Evolutionary conservation across 1,284 basidiomycete species (phyloP), one percentile per base, ranked within the genome.

Genomic region (Moesziomyces globuligerus): DNA sequence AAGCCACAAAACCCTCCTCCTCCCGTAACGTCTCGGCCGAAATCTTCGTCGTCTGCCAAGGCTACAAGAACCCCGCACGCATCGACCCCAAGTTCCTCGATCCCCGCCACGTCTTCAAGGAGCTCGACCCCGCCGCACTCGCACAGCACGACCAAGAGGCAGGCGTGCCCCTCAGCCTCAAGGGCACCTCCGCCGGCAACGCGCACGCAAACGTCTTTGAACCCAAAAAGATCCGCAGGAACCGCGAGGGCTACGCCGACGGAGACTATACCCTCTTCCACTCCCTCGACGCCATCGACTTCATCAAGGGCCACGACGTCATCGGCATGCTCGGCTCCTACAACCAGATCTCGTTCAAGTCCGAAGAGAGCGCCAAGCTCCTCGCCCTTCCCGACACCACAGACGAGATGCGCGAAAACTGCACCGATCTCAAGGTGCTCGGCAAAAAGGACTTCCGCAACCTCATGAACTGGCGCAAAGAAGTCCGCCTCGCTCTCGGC

Each of bases 61-160:
- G 93, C 60, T 99, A 93, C 85, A 88, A 94, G 72, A 93, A 94
- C 4, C 96, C 96, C 4, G 93, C 93, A 82, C 88, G 91, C 79
- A 95, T 98, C 78, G 96, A 99, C 81, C 94, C 96, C 38, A 96
- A 95, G 84, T 98, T 99, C 85, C 89, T 99, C 70, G 95, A 98
- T 81, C 93, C 96, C 10, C 92, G 90, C 81, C 92, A 98, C 79
- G 96, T 98, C 61, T 99, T 99, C 88, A 96, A 98, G 83, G 96
- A 98, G 69, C 80, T 87, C 7, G 83, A 86, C 32, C 84, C 85
- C n/a, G 44, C 62, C 15, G 55, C 59, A 13, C 53, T 62, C 10
- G 58, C 51, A 13, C 18, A 26, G 7, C 24, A 40, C 18, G 56
- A 70, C 17, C 51, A 59, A 8, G 55, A 64, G 47, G 50, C 68